Percentiles rank a stretch among this genome's conserved stretches.
These are phyloP conservation scores for Dendryphion nanum DNA, from an alignment of 2,329 filamentous ascomycete genomes.

Conservation along the genomic window DNA sequence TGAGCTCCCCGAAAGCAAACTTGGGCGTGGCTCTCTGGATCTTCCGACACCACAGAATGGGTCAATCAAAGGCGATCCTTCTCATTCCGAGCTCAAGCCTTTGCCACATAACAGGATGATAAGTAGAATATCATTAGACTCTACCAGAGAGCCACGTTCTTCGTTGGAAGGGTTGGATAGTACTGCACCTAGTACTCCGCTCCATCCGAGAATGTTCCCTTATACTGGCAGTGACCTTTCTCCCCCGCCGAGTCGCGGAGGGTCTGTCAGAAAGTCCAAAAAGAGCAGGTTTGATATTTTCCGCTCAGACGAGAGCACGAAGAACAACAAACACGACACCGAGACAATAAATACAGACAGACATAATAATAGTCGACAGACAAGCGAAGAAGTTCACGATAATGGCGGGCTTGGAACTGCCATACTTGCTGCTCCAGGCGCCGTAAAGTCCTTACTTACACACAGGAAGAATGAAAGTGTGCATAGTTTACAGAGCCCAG, in stretches of 20 bases:
- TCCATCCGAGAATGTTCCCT: conserved; percentile 27
- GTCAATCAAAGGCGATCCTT: conserved; percentile 15
- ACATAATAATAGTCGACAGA: conserved; percentile 24
- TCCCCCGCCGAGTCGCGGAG: conserved; percentile 33
- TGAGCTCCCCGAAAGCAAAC: conserved; percentile 16
- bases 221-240: conserved; percentile 37
- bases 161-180: conserved; percentile 40
- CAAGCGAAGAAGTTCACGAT: conserved; percentile 32
- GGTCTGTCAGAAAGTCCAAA: conserved; percentile 34
- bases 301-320: conserved; percentile 36
- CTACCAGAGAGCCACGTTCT: conserved; percentile 32
- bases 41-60: conserved; percentile 19
- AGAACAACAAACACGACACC: conserved; percentile 26
- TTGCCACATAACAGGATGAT: conserved; percentile 16
- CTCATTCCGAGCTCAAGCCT: conserved; percentile 2
- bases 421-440: conserved; percentile 30
- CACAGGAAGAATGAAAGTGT: conserved; percentile 41
- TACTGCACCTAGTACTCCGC: conserved; percentile 40
- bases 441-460: conserved; percentile 31
- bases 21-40: conserved; percentile 24
- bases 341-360: conserved; percentile 21
- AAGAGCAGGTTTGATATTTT: conserved; percentile 43
- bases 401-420: conserved; percentile 26
- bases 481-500: conserved; percentile 30
- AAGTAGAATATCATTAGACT: conserved; percentile 16